Conservation (phyloP, 2,329 filamentous ascomycete species). For the Anthostomella pinea region DNA sequence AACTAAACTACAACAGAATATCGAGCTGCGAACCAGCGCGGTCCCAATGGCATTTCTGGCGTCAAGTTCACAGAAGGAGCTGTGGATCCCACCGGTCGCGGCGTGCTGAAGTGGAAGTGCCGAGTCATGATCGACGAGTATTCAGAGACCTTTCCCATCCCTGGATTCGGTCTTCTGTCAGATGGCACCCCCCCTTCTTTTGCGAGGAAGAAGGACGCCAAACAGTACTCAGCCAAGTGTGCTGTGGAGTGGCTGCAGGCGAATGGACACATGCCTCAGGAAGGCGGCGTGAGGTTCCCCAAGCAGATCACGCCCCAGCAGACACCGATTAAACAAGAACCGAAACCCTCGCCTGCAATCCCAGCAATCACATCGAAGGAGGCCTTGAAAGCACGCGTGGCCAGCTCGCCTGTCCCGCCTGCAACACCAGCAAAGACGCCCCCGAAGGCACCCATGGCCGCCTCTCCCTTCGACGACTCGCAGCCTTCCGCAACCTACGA, state of each 20-base stretch:
- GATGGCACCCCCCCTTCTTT: constrained; percentile 36
- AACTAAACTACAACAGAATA: constrained; percentile 32
- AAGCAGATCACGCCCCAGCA: constrained; percentile 1
- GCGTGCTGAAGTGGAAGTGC: constrained; percentile 23
- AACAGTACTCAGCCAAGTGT: constrained; percentile 50
- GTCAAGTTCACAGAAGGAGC: constrained; percentile 21
- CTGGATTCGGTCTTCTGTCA: constrained; percentile 28
- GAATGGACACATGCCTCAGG: constrained; percentile 26
- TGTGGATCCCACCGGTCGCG: constrained; percentile 5
- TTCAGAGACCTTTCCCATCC: constrained; percentile 20
- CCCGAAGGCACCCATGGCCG: constrained; percentile 22
- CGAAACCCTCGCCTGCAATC: constrained; percentile 2
- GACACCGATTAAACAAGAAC: neutral
- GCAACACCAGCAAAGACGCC: constrained; percentile 25
- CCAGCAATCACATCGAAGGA: constrained; percentile 23
- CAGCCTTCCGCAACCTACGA: constrained; percentile 16
- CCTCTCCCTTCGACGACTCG: constrained; percentile 18
- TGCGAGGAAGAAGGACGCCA: constrained; percentile 50
- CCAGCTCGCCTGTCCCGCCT: neutral
- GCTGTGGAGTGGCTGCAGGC: constrained; percentile 42
- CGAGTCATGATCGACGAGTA: constrained; percentile 26
- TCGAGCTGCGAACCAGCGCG: constrained; percentile 20
- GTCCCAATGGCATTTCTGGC: neutral
- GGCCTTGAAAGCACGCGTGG: neutral
- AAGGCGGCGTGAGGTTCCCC: constrained; percentile 11